Conservation (phyloP, 2,329 filamentous ascomycete species). For the Penicillium sumatraense region DNA sequence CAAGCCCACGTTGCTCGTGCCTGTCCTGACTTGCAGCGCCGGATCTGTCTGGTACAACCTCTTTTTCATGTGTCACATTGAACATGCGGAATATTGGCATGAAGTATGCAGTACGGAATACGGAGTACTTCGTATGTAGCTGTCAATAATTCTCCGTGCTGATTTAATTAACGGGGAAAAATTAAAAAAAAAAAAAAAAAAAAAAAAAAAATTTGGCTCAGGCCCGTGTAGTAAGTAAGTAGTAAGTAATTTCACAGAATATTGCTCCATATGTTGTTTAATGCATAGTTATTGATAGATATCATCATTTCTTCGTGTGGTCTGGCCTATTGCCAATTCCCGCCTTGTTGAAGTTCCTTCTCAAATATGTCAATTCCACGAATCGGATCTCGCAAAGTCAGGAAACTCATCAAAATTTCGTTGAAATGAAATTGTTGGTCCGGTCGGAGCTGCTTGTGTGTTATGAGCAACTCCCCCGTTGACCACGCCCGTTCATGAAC, state of each 20-base stretch:
- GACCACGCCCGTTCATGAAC: constrained; percentile 43
- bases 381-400: constrained; percentile 39
- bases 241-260: too few species aligned
- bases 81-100: too few species aligned
- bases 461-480: constrained; percentile 40
- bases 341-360: constrained; percentile 30
- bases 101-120: not conserved
- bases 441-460: constrained; percentile 40
- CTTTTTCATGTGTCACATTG: not conserved
- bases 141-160: not conserved
- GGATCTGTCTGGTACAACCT: not conserved
- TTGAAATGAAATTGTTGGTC: constrained; percentile 46
- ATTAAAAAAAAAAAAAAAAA: too few species aligned
- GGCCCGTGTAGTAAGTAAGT: too few species aligned
- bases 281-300: not conserved
- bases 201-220: too few species aligned
- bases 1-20: constrained; percentile 15
- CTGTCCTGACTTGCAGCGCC: not conserved
- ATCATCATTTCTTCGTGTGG: not conserved
- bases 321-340: not conserved
- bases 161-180: too few species aligned
- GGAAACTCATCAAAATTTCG: constrained; percentile 43
- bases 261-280: not conserved
- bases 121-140: too few species aligned
- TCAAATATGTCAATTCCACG: constrained; percentile 40